Conservation (phyloP, 768 basidiomycete genomes). For the Xerocomus potaroensis region DNA sequence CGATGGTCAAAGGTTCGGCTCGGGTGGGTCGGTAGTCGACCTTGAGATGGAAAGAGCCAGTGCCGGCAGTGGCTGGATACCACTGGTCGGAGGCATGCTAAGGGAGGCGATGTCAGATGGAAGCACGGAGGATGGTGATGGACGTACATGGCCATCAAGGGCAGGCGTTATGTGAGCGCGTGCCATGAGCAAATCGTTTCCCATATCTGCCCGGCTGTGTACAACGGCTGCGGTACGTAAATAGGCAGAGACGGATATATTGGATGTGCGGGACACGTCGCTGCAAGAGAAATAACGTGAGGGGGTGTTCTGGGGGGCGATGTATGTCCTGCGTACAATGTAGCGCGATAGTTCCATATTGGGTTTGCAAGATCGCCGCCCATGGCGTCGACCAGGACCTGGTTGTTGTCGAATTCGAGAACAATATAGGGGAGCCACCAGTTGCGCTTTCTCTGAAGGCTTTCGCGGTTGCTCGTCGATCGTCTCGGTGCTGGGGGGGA, state of each 20-base stretch:
- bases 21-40: slow-evolving; percentile 89
- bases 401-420: slow-evolving; percentile 97
- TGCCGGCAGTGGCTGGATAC: slow-evolving; percentile 79
- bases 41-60: slow-evolving; percentile 93
- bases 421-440: slow-evolving; percentile 98
- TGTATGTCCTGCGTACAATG: slow-evolving; percentile 64
- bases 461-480: slow-evolving; percentile 78
- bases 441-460: slow-evolving; percentile 86
- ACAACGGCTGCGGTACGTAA: slow-evolving; percentile 74
- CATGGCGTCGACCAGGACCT: slow-evolving; percentile 92
- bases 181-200: slow-evolving; percentile 93
- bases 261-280: slow-evolving; percentile 93
- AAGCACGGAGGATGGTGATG: background rate
- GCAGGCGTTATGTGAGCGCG: slow-evolving; percentile 85
- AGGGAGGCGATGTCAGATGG: slow-evolving; percentile 5
- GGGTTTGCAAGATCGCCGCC: slow-evolving; percentile 90
- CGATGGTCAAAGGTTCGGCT: slow-evolving; percentile 85
- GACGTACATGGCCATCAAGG: slow-evolving; percentile 69
- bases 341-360: slow-evolving; percentile 93
- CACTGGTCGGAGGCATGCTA: slow-evolving; percentile 88
- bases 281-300: slow-evolving; percentile 37
- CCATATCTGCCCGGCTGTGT: slow-evolving; percentile 88
- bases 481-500: slow-evolving; percentile 49
- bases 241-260: slow-evolving; percentile 88
- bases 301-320: slow-evolving; percentile 1